These are phyloP conservation scores for Ajuga chamaepitys DNA, from an alignment of 257 asterid species.

Conservation along the genomic window DNA sequence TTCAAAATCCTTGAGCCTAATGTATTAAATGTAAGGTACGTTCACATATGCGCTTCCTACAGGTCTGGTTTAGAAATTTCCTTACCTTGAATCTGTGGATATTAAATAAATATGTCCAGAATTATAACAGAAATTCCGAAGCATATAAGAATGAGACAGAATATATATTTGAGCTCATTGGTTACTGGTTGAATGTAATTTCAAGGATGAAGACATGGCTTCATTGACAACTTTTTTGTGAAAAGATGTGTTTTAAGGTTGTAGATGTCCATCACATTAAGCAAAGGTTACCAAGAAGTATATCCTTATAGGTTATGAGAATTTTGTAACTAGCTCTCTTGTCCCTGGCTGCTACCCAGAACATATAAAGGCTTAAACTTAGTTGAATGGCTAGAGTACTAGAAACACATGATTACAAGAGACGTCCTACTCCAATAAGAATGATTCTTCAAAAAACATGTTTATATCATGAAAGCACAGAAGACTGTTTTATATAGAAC, in stretches of 20 bases:
- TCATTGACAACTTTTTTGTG: not conserved
- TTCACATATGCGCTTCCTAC: not conserved
- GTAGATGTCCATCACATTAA: too few species aligned
- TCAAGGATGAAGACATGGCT: not conserved
- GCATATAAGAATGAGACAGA: not conserved
- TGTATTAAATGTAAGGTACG: slow-evolving; percentile 50
- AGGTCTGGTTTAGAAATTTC: not conserved
- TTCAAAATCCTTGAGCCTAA: slow-evolving; percentile 68
- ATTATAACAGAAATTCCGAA: not conserved
- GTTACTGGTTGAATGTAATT: not conserved
- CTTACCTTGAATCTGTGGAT: not conserved
- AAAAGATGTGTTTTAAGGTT: not conserved
- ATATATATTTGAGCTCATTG: not conserved
- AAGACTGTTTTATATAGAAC: too few species aligned
- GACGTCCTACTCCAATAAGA: too few species aligned
- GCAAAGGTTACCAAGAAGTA: not conserved
- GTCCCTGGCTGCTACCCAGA: too few species aligned
- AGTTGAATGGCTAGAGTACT: too few species aligned
- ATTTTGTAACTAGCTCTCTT: too few species aligned
- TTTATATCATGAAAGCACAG: too few species aligned
- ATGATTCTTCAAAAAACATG: too few species aligned
- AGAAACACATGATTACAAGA: too few species aligned
- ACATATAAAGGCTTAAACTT: too few species aligned
- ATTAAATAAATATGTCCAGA: not conserved
- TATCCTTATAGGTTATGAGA: too few species aligned